Evolutionary conservation across 768 basidiomycete species (phyloP).

Genomic region (Crepidotus variabilis): DNA sequence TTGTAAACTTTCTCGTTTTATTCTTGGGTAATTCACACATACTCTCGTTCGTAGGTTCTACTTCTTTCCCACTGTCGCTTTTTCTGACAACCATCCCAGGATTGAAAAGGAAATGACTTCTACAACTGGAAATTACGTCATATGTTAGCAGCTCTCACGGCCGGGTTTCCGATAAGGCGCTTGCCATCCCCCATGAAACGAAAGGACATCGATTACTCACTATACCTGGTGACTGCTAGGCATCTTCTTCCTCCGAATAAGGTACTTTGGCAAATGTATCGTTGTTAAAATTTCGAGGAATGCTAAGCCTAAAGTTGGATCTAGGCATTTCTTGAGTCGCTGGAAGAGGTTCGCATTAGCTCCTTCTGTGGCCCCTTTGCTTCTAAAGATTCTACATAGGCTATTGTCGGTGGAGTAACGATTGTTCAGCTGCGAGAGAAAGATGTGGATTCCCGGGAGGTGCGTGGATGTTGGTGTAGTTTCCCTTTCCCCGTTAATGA

Average conservation of each 20-base stretch:
- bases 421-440: slow-evolving; percentile 92
- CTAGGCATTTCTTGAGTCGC: slow-evolving; percentile 64
- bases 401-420: slow-evolving; percentile 84
- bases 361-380: neutral
- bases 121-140: too few relatives aligned
- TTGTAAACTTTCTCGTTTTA: too few relatives aligned
- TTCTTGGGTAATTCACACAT: too few relatives aligned
- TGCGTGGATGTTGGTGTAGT: slow-evolving; percentile 25
- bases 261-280: slow-evolving; percentile 46
- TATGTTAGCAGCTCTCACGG: too few relatives aligned
- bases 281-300: slow-evolving; percentile 8
- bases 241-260: slow-evolving; percentile 72
- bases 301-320: neutral
- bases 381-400: slow-evolving; percentile 35
- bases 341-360: slow-evolving; percentile 60
- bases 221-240: slow-evolving; percentile 88
- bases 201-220: slow-evolving; percentile 51
- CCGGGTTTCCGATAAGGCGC: too few relatives aligned
- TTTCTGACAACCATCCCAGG: too few relatives aligned
- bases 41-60: too few relatives aligned
- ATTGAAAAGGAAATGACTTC: too few relatives aligned
- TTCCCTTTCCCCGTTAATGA: neutral
- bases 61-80: too few relatives aligned
- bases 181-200: neutral
- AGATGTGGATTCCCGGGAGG: slow-evolving; percentile 73